Evolutionary conservation across 2,329 filamentous ascomycete species (phyloP).

Genomic region (Dryadomyces quercivorus): DNA sequence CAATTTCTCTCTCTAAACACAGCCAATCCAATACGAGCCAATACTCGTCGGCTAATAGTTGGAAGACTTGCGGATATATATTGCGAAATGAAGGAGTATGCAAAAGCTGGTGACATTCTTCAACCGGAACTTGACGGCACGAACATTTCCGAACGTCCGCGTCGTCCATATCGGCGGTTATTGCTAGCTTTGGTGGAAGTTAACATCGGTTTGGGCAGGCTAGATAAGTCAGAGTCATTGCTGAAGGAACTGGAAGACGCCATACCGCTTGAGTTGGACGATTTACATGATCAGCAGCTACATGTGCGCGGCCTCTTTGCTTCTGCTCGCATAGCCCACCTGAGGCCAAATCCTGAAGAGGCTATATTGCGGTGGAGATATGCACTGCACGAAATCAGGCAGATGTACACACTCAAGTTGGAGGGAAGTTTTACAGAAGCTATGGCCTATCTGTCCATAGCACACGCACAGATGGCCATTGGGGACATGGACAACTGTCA

Average conservation of each 20-base stretch:
- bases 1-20: not conserved
- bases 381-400: not conserved
- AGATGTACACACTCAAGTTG: constrained; percentile 1
- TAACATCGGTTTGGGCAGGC: not conserved
- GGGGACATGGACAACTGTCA: not conserved
- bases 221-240: not conserved
- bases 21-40: not conserved
- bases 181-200: not conserved
- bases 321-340: not conserved
- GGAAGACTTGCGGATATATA: constrained; percentile 1
- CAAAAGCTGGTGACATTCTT: not conserved
- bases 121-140: not conserved
- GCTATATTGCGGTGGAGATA: not conserved
- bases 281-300: constrained; percentile 4
- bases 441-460: not conserved
- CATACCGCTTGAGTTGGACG: not conserved
- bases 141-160: not conserved
- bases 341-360: not conserved
- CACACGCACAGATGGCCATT: not conserved
- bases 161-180: not conserved
- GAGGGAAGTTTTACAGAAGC: not conserved
- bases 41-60: not conserved
- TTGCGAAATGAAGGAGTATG: not conserved
- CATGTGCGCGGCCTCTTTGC: constrained; percentile 2
- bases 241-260: not conserved